These are phyloP conservation scores for Tetrapisispora taiwanensis DNA, from an alignment of 805 yeast species.

Conservation along the genomic window DNA sequence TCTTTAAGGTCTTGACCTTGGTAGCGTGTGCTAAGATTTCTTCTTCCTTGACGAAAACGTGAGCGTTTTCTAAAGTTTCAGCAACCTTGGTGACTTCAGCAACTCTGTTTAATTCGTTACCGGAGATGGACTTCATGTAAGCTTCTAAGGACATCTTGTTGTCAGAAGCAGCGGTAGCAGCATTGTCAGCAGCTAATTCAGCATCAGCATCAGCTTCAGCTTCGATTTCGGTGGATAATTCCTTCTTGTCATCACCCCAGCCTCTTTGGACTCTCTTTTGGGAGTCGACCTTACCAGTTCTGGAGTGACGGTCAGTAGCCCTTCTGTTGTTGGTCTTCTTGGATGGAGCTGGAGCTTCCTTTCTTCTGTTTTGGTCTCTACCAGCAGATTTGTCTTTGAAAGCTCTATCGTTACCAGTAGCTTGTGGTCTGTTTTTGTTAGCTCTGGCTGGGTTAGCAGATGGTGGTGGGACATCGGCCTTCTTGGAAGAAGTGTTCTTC, in stretches of 20 bases:
- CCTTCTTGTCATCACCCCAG: constrained; percentile 76
- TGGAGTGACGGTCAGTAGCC: constrained; percentile 73
- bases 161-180: constrained; percentile 32
- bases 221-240: constrained; percentile 53
- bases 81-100: constrained; percentile 31
- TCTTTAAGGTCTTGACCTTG: constrained; percentile 54
- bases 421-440: constrained; percentile 56
- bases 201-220: constrained; percentile 58
- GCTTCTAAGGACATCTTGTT: constrained; percentile 67
- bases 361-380: constrained; percentile 44
- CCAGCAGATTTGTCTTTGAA: constrained; percentile 65
- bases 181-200: constrained; percentile 44
- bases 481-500: constrained; percentile 76
- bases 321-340: constrained; percentile 47
- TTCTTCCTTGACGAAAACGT: constrained; percentile 54
- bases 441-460: constrained; percentile 51
- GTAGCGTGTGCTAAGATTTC: constrained; percentile 52
- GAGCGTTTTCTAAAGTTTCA: constrained; percentile 34
- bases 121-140: constrained; percentile 67
- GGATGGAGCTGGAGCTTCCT: constrained; percentile 33
- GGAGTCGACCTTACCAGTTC: constrained; percentile 75
- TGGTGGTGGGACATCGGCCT: constrained; percentile 73
- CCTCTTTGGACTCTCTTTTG: constrained; percentile 75
- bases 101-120: constrained; percentile 41
- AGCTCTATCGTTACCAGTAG: constrained; percentile 86